phyloP scores from a whole-genome alignment of 2,329 filamentous ascomycete genomes.

The Leptographium galeiforme region DNA sequence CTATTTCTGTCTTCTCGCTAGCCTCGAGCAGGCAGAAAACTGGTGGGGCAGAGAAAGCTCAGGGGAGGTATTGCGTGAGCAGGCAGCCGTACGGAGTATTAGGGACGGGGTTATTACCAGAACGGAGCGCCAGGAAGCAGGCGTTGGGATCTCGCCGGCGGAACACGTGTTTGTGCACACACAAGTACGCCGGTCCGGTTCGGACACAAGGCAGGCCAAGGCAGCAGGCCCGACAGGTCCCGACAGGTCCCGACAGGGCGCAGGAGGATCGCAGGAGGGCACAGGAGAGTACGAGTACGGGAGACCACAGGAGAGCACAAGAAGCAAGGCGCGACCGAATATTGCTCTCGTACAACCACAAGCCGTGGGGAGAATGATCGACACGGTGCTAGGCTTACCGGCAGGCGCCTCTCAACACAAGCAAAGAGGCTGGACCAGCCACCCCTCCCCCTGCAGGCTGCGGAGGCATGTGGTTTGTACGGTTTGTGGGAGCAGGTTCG shows the following conservation, averaged over 20 bases:
- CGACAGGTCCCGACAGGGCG: too few species aligned
- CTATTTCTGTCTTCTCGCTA: not conserved
- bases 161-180: too few species aligned
- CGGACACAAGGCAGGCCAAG: too few species aligned
- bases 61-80: not conserved
- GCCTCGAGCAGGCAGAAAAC: not conserved
- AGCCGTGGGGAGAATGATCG: not conserved
- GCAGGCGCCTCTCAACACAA: not conserved
- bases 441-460: too few species aligned
- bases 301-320: not conserved
- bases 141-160: not conserved
- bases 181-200: too few species aligned
- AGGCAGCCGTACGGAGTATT: too few species aligned
- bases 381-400: not conserved
- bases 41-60: not conserved
- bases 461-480: too few species aligned
- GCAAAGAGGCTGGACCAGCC: too few species aligned
- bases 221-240: too few species aligned
- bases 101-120: too few species aligned
- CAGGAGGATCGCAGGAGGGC: too few species aligned
- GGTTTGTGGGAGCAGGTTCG: not conserved
- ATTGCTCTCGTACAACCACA: not conserved
- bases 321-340: not conserved
- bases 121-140: not conserved
- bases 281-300: not conserved